Conservation (phyloP, 192 early-diverging fungal species). For the Coemansia sp. region DNA sequence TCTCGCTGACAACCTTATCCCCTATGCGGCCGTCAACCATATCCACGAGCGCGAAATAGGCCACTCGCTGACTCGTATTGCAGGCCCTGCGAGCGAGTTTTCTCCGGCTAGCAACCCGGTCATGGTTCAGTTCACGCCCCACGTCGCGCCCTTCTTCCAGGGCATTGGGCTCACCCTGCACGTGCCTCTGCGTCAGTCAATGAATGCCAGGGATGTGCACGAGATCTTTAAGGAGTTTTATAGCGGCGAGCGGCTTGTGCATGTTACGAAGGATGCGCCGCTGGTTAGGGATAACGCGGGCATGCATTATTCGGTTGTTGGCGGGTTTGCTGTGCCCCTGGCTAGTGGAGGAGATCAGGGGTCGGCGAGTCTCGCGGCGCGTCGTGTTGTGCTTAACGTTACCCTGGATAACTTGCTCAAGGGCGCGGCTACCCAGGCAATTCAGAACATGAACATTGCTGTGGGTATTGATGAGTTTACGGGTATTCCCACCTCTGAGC, state of each 20-base stretch:
- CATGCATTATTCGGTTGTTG: constrained; percentile 87
- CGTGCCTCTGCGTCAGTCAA: constrained; percentile 78
- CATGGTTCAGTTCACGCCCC: constrained; percentile 81
- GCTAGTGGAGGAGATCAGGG: constrained; percentile 4
- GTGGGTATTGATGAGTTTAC: constrained; percentile 88
- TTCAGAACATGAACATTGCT: constrained; percentile 97
- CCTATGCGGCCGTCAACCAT: constrained; percentile 91
- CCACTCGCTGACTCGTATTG: constrained; percentile 64
- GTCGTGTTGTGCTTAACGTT: constrained; percentile 85
- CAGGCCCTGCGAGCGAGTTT: constrained; percentile 9
- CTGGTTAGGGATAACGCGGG: constrained; percentile 89
- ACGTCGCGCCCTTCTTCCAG: constrained; percentile 92
- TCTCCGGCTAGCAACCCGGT: constrained; percentile 28
- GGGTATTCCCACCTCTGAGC: constrained; percentile 70
- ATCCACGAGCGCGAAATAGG: constrained; percentile 96
- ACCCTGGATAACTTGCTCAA: constrained; percentile 98
- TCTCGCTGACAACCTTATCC: constrained; percentile 88
- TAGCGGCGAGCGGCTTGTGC: constrained; percentile 77
- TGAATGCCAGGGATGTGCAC: constrained; percentile 72
- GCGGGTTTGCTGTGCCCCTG: constrained; percentile 85
- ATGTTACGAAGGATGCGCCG: constrained; percentile 76
- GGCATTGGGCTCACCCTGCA: constrained; percentile 91
- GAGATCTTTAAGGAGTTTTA: constrained; percentile 77
- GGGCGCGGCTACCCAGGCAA: constrained; percentile 98
- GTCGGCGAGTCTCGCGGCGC: constrained; percentile 51